phyloP scores from a whole-genome alignment of 1,284 basidiomycete genomes.

The Inonotus obliquus region DNA sequence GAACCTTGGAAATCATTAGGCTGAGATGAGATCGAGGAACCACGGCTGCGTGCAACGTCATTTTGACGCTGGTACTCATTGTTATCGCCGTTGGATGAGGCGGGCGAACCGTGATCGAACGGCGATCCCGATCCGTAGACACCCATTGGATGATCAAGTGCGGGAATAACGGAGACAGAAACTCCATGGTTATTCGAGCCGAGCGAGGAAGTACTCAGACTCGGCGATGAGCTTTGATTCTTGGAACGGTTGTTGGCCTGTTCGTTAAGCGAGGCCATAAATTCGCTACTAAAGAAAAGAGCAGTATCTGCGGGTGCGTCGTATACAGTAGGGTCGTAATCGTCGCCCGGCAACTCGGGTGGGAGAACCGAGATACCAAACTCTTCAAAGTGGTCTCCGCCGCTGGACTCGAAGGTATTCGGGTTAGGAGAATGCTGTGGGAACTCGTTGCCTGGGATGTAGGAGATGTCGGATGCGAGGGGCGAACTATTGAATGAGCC shows the following conservation, averaged over 20 bases:
- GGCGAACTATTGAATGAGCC: constrained; percentile 18
- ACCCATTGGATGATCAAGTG: constrained; percentile 29
- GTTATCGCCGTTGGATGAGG: constrained; percentile 47
- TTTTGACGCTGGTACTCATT: constrained; percentile 24
- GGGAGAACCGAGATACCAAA: constrained; percentile 43
- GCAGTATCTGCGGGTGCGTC: constrained; percentile 50
- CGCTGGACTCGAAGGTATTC: constrained; percentile 33
- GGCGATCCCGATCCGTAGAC: constrained; percentile 17
- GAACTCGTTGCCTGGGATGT: constrained; percentile 17
- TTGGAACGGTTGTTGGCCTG: not conserved
- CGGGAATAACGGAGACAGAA: constrained; percentile 37
- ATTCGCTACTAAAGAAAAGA: constrained; percentile 54
- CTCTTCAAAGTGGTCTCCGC: constrained; percentile 62
- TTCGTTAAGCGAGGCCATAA: constrained; percentile 34
- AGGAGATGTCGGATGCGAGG: constrained; percentile 13
- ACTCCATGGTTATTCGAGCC: constrained; percentile 29
- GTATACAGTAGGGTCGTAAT: constrained; percentile 67
- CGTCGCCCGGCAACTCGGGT: constrained; percentile 32
- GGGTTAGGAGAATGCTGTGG: constrained; percentile 1
- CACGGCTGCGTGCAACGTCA: constrained; percentile 49
- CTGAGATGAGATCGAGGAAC: constrained; percentile 61
- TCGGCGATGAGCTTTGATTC: constrained; percentile 14
- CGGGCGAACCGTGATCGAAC: constrained; percentile 59
- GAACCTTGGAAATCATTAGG: constrained; percentile 35
- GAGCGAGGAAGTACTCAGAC: constrained; percentile 16